Base-by-base conservation (phyloP, 1,284 basidiomycete genomes). In the Cryptococcus sp. region DNA sequence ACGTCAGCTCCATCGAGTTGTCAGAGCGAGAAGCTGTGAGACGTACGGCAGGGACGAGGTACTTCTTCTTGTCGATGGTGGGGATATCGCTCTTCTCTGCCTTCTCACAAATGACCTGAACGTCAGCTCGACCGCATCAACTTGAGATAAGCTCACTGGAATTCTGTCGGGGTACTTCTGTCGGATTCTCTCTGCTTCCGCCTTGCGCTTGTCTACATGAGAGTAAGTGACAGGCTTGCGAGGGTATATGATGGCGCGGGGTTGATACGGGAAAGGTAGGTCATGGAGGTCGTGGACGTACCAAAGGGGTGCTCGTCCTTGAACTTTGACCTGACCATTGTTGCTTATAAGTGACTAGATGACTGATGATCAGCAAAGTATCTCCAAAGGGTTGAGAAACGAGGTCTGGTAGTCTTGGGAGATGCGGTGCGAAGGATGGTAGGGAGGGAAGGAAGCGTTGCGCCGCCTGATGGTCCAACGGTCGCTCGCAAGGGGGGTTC, bases 21-120 rank as follows among this genome's bases (percentile, higher is more conserved):
- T 6, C 19, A 28, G 26, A 16, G 21, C 16, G 21, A 11, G 32
- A 45, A 45, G 23, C 7, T 28, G 49, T 31, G 22, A n/a, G 26
- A 71, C 75, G 42, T 40, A 93, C 90, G 46, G 92, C 94, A 46
- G 95, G 95, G 3, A 98, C 95, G 40, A 99, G 80, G 66, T 98
- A 99, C 80, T 98, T 99, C 87, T 98, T 98, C 88, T 99, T 99
- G 81, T 98, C 95, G 68, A 99, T 97, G 19, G 92, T 94, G 0
- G 93, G 91, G 69, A 98, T 97, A 75, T 99, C 95, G 50, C 93
- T 95, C 70, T 89, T 84, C 78, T 98, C 94, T 46, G 92, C 94
- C 79, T 97, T 97, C 82, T 99, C 95, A 76, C 95, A 99, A 74
- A 99, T 99, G 57, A 98, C 93, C 92, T 97, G 56, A 14, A 3